Percentiles rank a stretch among this genome's conserved stretches.
Evolutionary conservation across 116 monocot genomes (phyloP).

Genomic region (Dioscorea cayenensis): DNA sequence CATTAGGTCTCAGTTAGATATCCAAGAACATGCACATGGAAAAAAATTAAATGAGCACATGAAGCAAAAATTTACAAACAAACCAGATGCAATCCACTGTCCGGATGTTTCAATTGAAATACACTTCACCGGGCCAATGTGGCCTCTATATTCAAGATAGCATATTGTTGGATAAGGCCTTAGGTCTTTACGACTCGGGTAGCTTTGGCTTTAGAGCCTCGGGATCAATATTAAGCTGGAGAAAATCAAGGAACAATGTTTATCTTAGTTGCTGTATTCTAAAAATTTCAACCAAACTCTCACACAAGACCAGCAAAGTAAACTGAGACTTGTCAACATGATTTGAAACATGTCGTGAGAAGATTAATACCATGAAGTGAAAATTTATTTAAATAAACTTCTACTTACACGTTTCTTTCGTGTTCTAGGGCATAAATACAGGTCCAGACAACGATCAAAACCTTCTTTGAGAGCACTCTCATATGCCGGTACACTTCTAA

Average conservation of each 20-base stretch:
- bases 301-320: no score
- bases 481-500: slow-evolving; percentile 88
- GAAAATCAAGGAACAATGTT: slow-evolving; percentile 3
- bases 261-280: neutral
- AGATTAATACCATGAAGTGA: no score
- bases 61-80: slow-evolving; percentile 5
- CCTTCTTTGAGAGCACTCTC: slow-evolving; percentile 74
- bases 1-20: neutral
- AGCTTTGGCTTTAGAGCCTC: slow-evolving; percentile 93
- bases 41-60: neutral
- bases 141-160: slow-evolving; percentile 92
- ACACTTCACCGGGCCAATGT: slow-evolving; percentile 65
- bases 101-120: slow-evolving; percentile 73
- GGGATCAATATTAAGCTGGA: slow-evolving; percentile 93
- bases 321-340: neutral
- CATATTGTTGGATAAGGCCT: slow-evolving; percentile 85
- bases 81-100: slow-evolving; percentile 97
- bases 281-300: neutral
- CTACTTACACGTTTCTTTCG: slow-evolving; percentile 77
- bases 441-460: slow-evolving; percentile 85
- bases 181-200: slow-evolving; percentile 84
- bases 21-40: neutral
- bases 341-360: no score
- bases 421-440: slow-evolving; percentile 86
- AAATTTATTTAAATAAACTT: neutral